Percentiles rank a stretch among this genome's conserved stretches.
Evolutionary conservation across 441 rosid genomes (phyloP).

Genomic region (Adansonia rubrostipa): DNA sequence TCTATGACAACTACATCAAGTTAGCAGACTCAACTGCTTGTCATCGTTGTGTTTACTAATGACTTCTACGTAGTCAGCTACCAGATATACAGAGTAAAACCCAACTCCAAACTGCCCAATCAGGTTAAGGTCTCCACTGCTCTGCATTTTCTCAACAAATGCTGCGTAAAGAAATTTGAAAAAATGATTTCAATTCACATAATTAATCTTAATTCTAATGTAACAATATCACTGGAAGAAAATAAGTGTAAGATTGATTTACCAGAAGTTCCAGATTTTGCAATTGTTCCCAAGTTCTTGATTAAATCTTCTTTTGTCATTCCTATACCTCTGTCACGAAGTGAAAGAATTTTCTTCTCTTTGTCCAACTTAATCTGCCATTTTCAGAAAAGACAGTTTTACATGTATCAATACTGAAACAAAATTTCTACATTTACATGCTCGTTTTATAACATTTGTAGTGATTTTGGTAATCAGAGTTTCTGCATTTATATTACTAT

Average conservation of each 20-base stretch:
- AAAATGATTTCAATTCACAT: background rate
- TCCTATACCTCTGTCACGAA: constrained; percentile 4
- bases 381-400: background rate
- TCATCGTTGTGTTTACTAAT: constrained; percentile 95
- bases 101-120: constrained; percentile 99
- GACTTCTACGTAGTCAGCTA: constrained; percentile 96
- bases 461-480: background rate
- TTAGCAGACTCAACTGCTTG: constrained; percentile 59
- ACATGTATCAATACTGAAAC: background rate
- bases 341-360: constrained; percentile 1
- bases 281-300: constrained; percentile 14
- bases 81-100: constrained; percentile 94
- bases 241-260: background rate
- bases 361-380: constrained; percentile 8
- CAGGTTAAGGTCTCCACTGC: constrained; percentile 91
- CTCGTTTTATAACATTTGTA: background rate
- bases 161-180: constrained; percentile 45
- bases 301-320: constrained; percentile 5
- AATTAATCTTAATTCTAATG: background rate
- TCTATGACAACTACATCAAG: background rate
- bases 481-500: background rate
- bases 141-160: constrained; percentile 96
- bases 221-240: background rate
- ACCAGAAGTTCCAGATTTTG: constrained; percentile 16
- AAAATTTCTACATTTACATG: background rate